phyloP scores from a whole-genome alignment of 306 rosid species.

The Biancaea sappan region DNA sequence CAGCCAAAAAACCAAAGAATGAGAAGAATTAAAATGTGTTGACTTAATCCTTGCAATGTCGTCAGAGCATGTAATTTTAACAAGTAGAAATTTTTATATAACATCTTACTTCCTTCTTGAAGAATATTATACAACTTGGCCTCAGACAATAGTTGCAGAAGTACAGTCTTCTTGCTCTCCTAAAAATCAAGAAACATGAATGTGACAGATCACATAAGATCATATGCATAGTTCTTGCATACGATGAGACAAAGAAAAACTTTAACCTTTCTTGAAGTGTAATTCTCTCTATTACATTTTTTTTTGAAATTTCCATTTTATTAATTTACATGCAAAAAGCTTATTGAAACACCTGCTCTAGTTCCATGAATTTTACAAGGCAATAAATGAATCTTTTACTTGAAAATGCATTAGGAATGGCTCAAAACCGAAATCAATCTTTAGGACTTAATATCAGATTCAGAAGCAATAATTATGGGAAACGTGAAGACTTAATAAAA shows the following conservation, averaged over 20 bases:
- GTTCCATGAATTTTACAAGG: neutral
- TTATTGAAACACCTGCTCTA: constrained; percentile 18
- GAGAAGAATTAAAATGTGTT: constrained; percentile 7
- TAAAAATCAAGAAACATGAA: constrained; percentile 30
- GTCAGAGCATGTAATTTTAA: constrained; percentile 10
- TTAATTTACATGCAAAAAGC: neutral
- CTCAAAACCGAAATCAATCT: neutral
- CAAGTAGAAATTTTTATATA: constrained; percentile 30
- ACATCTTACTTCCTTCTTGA: constrained; percentile 69
- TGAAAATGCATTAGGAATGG: neutral
- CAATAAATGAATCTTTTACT: neutral
- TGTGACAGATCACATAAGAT: neutral
- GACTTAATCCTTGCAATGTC: constrained; percentile 7
- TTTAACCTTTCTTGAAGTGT: constrained; percentile 14
- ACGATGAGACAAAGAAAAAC: neutral
- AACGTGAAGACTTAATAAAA: constrained; percentile 13
- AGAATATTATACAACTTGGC: constrained; percentile 62
- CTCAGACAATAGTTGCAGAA: constrained; percentile 66
- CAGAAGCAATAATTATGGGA: constrained; percentile 3
- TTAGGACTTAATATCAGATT: neutral
- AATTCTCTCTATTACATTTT: constrained; percentile 14
- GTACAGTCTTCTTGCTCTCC: constrained; percentile 69
- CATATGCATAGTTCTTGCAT: constrained; percentile 12
- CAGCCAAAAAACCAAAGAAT: constrained; percentile 61
- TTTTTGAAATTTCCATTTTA: neutral